These are phyloP conservation scores for Trichoderma citrinoviride DNA, from an alignment of 2,329 filamentous ascomycete genomes.

Conservation along the genomic window DNA sequence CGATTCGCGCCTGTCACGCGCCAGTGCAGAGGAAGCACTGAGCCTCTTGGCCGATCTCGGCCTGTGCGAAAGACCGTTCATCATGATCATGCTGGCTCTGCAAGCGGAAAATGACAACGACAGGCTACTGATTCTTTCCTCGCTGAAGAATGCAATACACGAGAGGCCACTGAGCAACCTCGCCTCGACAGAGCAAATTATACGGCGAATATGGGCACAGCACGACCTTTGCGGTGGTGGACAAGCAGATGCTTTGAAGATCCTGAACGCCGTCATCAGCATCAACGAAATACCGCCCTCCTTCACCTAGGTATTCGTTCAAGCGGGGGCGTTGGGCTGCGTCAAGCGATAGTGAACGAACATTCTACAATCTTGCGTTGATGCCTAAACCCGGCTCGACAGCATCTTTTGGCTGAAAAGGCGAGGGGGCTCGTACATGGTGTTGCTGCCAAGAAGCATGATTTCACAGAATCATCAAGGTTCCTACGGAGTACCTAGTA, in stretches of 20 bases:
- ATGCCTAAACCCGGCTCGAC: background rate
- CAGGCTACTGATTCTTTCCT: conserved; percentile 2
- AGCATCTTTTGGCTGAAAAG: background rate
- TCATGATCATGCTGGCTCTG: conserved; percentile 14
- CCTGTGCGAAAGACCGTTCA: conserved; percentile 14
- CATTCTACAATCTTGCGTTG: background rate
- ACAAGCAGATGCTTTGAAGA: conserved; percentile 11
- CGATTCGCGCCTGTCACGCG: conserved; percentile 9
- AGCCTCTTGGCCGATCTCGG: background rate
- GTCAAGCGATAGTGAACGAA: background rate
- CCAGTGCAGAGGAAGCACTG: conserved; percentile 11
- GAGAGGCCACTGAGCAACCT: conserved; percentile 19
- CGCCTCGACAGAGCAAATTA: conserved; percentile 11
- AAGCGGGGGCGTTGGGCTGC: background rate
- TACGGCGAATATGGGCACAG: conserved; percentile 13
- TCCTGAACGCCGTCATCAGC: conserved; percentile 18
- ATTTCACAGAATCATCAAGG: background rate
- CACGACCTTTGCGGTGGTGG: conserved; percentile 14
- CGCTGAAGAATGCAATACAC: background rate
- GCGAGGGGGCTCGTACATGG: background rate
- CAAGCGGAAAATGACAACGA: conserved; percentile 10
- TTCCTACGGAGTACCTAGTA: too few species aligned
- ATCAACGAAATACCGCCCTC: conserved; percentile 10
- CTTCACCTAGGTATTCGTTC: background rate
- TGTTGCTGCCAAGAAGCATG: background rate